These are phyloP conservation scores for Trametes maxima DNA, from an alignment of 768 basidiomycete species.

Conservation along the genomic window DNA sequence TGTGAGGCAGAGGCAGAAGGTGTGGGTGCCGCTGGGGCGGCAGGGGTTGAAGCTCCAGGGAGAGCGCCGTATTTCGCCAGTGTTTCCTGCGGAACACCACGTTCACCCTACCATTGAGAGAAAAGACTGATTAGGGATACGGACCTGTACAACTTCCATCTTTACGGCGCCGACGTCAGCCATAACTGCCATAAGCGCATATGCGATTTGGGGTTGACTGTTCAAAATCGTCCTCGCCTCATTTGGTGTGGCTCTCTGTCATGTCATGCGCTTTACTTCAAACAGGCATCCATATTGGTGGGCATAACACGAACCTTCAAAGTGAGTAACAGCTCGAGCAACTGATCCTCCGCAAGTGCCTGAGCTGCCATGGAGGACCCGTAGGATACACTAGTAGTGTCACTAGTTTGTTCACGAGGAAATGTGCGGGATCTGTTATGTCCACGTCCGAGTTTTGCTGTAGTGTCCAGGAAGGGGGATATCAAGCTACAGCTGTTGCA, in stretches of 20 bases:
- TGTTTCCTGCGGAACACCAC: slow-evolving; percentile 54
- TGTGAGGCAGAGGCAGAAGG: slow-evolving; percentile 33
- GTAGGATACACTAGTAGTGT: not conserved
- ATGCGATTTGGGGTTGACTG: slow-evolving; percentile 73
- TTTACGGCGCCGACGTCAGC: slow-evolving; percentile 76
- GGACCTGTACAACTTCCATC: slow-evolving; percentile 74
- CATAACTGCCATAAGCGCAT: slow-evolving; percentile 77
- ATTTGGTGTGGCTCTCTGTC: slow-evolving; percentile 72
- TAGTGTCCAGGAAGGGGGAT: too few relatives aligned
- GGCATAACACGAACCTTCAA: slow-evolving; percentile 50
- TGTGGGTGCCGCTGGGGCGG: slow-evolving; percentile 26
- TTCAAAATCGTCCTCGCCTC: slow-evolving; percentile 71
- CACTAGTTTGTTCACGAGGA: not conserved
- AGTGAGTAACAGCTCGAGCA: slow-evolving; percentile 74
- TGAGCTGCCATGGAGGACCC: slow-evolving; percentile 50
- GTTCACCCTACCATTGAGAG: not conserved
- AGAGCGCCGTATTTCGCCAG: slow-evolving; percentile 53
- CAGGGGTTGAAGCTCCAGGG: slow-evolving; percentile 32
- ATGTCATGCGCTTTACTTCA: not conserved
- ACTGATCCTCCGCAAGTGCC: slow-evolving; percentile 60
- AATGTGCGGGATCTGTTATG: not conserved
- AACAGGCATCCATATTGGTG: not conserved
- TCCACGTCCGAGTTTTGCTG: too few relatives aligned
- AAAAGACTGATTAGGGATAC: slow-evolving; percentile 12
- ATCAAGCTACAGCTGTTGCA: too few relatives aligned